Evolutionary conservation across 1,284 basidiomycete genomes (phyloP).

Genomic region (Psilocybe mexicana): DNA sequence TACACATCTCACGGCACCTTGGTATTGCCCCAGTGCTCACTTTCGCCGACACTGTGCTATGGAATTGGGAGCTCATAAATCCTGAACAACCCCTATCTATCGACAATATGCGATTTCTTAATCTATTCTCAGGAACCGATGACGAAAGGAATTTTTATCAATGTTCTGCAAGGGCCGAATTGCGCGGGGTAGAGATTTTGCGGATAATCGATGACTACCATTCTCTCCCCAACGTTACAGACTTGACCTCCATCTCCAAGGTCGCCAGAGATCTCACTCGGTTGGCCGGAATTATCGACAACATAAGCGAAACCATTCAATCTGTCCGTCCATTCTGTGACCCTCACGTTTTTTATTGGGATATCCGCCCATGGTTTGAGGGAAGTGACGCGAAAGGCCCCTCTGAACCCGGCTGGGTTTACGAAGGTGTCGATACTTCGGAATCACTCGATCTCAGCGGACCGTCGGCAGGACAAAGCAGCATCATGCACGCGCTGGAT

Average conservation of each 20-base stretch:
- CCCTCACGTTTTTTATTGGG: conserved; percentile 89
- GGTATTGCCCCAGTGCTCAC: conserved; percentile 92
- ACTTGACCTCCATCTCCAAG: conserved; percentile 69
- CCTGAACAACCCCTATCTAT: conserved; percentile 54
- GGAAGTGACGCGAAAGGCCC: conserved; percentile 73
- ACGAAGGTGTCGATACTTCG: conserved; percentile 72
- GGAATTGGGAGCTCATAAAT: conserved; percentile 81
- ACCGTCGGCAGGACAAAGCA: conserved; percentile 93
- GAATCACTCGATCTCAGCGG: conserved; percentile 73
- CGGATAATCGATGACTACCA: conserved; percentile 85
- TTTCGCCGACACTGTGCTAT: conserved; percentile 94
- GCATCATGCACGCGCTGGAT: conserved; percentile 82
- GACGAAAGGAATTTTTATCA: conserved; percentile 90
- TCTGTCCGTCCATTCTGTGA: conserved; percentile 77
- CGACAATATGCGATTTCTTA: conserved; percentile 66
- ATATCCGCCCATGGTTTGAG: conserved; percentile 91
- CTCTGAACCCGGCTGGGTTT: conserved; percentile 71
- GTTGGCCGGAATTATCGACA: conserved; percentile 72
- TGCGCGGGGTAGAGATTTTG: conserved; percentile 85
- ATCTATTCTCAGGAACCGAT: conserved; percentile 82
- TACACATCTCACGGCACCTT: conserved; percentile 74
- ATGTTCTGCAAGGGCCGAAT: conserved; percentile 83
- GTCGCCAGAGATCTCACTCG: conserved; percentile 74
- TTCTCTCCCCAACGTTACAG: conserved; percentile 70
- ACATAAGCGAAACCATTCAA: conserved; percentile 69